Conservation (phyloP, 73 alveolate species). For the Uronychia setigera region DNA sequence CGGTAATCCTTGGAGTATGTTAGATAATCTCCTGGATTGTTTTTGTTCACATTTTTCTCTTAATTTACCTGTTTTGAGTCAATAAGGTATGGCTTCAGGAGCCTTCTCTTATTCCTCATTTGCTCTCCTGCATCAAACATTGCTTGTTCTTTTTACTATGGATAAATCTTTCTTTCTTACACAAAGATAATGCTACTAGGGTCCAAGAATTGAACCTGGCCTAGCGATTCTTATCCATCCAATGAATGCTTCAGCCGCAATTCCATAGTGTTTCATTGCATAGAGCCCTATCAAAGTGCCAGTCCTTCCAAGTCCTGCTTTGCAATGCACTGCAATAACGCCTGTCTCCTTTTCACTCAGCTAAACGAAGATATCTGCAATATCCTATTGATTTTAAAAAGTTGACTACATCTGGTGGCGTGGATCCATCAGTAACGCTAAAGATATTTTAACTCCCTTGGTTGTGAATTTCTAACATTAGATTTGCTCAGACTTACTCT, state of each 20-base stretch:
- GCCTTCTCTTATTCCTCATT: background rate
- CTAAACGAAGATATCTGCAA: slow-evolving; percentile 49
- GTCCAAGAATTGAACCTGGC: slow-evolving; percentile 86
- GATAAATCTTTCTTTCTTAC: background rate
- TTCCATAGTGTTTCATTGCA: slow-evolving; percentile 72
- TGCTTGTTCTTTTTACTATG: slow-evolving; percentile 38
- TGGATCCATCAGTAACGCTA: slow-evolving; percentile 72
- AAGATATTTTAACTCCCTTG: slow-evolving; percentile 70
- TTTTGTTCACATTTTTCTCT: background rate
- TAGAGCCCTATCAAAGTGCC: slow-evolving; percentile 85
- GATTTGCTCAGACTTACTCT: background rate
- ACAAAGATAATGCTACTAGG: slow-evolving; percentile 59
- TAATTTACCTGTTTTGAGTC: background rate
- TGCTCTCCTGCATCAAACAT: slow-evolving; percentile 15
- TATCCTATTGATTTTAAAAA: too few species aligned
- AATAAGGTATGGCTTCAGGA: background rate
- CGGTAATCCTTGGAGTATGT: background rate
- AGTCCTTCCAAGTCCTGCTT: slow-evolving; percentile 90
- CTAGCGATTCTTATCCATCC: slow-evolving; percentile 85
- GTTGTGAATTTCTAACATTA: slow-evolving; percentile 33
- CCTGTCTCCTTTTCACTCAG: slow-evolving; percentile 44
- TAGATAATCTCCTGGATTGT: background rate
- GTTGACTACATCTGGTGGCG: slow-evolving; percentile 72
- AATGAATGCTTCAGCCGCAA: slow-evolving; percentile 80
- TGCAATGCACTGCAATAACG: slow-evolving; percentile 74